Percentiles rank a stretch among this genome's conserved stretches.
phyloP scores from a whole-genome alignment of 805 yeast species.

The Sugiyamaella chiloensis region DNA sequence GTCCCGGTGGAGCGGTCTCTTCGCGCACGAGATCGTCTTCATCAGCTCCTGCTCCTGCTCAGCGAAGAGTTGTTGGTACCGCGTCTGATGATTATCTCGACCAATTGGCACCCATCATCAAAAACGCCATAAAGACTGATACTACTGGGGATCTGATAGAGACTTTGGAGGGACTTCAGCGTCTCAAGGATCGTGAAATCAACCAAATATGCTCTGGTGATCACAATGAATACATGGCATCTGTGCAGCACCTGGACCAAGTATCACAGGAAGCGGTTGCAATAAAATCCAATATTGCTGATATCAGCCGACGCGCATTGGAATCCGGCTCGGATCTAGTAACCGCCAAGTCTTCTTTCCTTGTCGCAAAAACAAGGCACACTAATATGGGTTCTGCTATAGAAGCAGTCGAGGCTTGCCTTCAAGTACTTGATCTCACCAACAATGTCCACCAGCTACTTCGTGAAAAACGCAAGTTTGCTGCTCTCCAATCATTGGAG shows the following conservation, averaged over 20 bases:
- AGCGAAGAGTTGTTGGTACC: constrained; percentile 10
- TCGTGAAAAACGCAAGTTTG: constrained; percentile 69
- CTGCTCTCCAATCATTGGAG: constrained; percentile 79
- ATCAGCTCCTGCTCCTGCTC: background rate
- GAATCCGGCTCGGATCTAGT: constrained; percentile 65
- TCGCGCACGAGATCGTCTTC: background rate
- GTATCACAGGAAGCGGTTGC: constrained; percentile 57
- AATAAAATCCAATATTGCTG: constrained; percentile 52
- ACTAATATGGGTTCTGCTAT: constrained; percentile 69
- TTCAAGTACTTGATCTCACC: constrained; percentile 80
- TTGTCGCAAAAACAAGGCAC: constrained; percentile 61
- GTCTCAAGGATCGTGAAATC: constrained; percentile 59
- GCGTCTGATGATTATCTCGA: constrained; percentile 66
- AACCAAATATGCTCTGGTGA: constrained; percentile 59
- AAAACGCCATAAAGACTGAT: constrained; percentile 54
- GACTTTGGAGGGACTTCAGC: constrained; percentile 54
- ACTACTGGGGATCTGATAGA: constrained; percentile 55
- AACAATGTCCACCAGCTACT: constrained; percentile 82
- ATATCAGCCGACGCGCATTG: constrained; percentile 56
- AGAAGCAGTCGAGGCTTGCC: constrained; percentile 63
- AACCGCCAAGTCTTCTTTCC: constrained; percentile 51
- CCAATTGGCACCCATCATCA: constrained; percentile 72
- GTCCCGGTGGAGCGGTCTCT: background rate
- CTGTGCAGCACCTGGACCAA: constrained; percentile 60
- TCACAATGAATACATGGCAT: constrained; percentile 44